These are phyloP conservation scores for Didymella exigua DNA, from an alignment of 2,329 filamentous ascomycete species.

Conservation along the genomic window DNA sequence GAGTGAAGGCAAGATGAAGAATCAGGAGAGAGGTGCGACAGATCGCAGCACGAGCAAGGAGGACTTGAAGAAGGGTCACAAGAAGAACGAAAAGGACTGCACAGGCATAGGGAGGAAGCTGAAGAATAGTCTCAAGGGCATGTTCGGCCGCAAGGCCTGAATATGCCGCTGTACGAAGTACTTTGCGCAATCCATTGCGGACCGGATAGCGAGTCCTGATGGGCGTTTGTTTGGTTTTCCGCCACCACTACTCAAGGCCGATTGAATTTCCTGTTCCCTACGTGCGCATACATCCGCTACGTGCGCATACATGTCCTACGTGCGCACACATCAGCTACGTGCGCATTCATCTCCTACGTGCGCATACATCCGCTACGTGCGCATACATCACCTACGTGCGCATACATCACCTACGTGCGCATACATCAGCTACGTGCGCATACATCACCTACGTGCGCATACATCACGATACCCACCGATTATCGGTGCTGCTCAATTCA, in stretches of 20 bases:
- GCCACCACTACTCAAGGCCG: not conserved
- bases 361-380: too few relatives aligned
- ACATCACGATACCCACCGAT: slow-evolving; percentile 6
- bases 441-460: too few relatives aligned
- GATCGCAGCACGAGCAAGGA: slow-evolving; percentile 14
- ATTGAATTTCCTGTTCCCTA: not conserved
- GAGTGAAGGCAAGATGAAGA: slow-evolving; percentile 34
- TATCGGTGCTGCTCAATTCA: not conserved
- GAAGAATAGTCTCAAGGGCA: slow-evolving; percentile 9
- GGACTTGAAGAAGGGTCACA: slow-evolving; percentile 1
- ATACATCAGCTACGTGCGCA: too few relatives aligned
- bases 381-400: too few relatives aligned
- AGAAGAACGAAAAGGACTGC: slow-evolving; percentile 1
- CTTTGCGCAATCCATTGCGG: slow-evolving; percentile 9
- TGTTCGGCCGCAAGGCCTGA: slow-evolving; percentile 9
- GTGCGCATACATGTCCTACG: too few relatives aligned
- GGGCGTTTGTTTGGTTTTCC: slow-evolving; percentile 1
- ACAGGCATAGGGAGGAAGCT: slow-evolving; percentile 5
- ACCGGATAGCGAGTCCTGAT: slow-evolving; percentile 10
- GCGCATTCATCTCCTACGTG: too few relatives aligned
- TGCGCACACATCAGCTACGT: too few relatives aligned
- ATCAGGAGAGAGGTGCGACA: slow-evolving; percentile 17
- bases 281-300: too few relatives aligned
- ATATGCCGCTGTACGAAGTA: not conserved
- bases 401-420: too few relatives aligned